Evolutionary conservation across 164 flowering plant species (phyloP), one percentile per base, ranked within the genome.

Genomic region (Berberis thunbergii): DNA sequence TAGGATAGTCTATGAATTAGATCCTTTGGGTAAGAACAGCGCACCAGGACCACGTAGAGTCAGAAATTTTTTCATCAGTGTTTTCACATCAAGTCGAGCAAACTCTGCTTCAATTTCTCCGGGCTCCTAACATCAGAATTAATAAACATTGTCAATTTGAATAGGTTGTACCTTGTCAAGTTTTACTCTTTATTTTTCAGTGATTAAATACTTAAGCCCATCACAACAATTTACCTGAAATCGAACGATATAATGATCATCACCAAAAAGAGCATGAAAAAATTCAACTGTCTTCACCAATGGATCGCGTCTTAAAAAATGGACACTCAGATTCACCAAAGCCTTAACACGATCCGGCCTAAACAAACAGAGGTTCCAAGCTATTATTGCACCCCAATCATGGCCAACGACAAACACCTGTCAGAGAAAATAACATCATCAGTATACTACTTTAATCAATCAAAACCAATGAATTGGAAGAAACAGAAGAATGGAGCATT

Each of bases 331-430:
- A 49, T 73, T 82, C 39, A 87, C 86, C 77, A 85, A 54, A 41
- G 88, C 94, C 69, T 74, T 80, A 43, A 87, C 67, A 42, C 84
- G 54, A 50, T 87, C 89, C 1, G 89, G 88, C 67, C 88, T 68
- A 44, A 83, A 69, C 77, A 77, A 52, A 80, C 84, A 77, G 7
- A 87, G 66, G 39, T 73, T 12, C 94, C 94, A 87, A n/a, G 85
- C 88, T 1, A 83, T 66, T 1, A 61, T 11, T 1, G 94, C 90
- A 0, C 95, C 90, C 90, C 88, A 87, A 55, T 85, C 95, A 67
- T 85, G 90, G n/a, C 83, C 89, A 12, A 87, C 89, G 40, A 87
- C 48, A 69, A 81, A 83, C n/a, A 81, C 84, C 70, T 56, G n/a
- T 4, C 0, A 26, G 26, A 26, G 26, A 43, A 53, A 43, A 53